These are phyloP conservation scores for Fonsecaea multimorphosa DNA, from an alignment of 2,329 filamentous ascomycete species.

Conservation along the genomic window DNA sequence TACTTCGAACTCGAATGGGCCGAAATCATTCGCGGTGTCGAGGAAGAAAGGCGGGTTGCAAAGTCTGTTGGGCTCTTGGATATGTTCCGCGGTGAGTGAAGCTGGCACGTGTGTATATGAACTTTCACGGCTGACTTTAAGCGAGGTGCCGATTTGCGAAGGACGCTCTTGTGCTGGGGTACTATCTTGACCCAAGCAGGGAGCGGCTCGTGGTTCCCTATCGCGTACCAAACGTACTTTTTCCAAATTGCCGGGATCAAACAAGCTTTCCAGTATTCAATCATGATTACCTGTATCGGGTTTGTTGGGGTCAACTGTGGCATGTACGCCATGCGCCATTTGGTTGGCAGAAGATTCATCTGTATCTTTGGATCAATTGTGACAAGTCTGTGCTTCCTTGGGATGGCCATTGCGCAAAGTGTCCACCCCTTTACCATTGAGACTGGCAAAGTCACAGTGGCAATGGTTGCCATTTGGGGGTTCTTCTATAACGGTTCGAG, in stretches of 20 bases:
- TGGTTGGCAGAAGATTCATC: slow-evolving; percentile 56
- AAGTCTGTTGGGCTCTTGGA: slow-evolving; percentile 27
- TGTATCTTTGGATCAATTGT: slow-evolving; percentile 55
- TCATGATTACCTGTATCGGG: slow-evolving; percentile 59
- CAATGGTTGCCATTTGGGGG: slow-evolving; percentile 46
- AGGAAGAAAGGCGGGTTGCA: slow-evolving; percentile 31
- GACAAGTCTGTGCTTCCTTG: slow-evolving; percentile 56
- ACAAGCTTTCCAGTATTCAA: slow-evolving; percentile 57
- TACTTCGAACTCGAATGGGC: slow-evolving; percentile 35
- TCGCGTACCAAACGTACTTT: slow-evolving; percentile 58
- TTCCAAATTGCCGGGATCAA: slow-evolving; percentile 46
- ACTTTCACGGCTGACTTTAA: neutral
- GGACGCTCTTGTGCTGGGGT: slow-evolving; percentile 58
- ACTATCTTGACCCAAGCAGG: slow-evolving; percentile 55
- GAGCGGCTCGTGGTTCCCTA: slow-evolving; percentile 58
- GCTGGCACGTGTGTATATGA: neutral
- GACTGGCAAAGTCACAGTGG: slow-evolving; percentile 43
- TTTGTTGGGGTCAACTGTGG: slow-evolving; percentile 58
- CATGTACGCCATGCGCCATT: slow-evolving; percentile 57
- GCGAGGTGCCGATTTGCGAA: slow-evolving; percentile 54
- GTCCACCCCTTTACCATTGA: slow-evolving; percentile 32
- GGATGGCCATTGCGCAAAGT: slow-evolving; percentile 50
- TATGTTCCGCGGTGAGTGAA: slow-evolving; percentile 30
- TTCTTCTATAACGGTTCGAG: slow-evolving; percentile 44
- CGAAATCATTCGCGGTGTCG: slow-evolving; percentile 32